phyloP scores from a whole-genome alignment of 345 rosid species.

The Rhodamnia rubescens region DNA sequence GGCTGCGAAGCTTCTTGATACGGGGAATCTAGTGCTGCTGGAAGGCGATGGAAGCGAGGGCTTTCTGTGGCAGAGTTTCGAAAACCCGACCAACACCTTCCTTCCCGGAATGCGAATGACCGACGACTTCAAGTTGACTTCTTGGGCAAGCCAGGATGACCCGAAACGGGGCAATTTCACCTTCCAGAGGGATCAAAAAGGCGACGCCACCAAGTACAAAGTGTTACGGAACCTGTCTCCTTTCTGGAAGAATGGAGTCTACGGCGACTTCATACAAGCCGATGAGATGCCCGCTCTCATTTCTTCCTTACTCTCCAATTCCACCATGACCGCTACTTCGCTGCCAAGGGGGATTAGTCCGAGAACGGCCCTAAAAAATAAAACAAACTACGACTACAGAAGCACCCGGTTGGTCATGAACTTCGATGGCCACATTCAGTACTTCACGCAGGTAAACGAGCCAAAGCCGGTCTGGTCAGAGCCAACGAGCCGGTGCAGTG shows the following conservation, averaged over 20 bases:
- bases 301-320: neutral
- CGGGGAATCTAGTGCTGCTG: slow-evolving; percentile 27
- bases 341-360: neutral
- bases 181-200: neutral
- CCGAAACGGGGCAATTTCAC: slow-evolving; percentile 42
- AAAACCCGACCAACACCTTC: slow-evolving; percentile 36
- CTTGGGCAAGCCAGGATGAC: slow-evolving; percentile 38
- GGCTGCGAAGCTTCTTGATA: neutral
- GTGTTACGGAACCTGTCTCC: neutral
- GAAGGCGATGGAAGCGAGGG: neutral
- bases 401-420: slow-evolving; percentile 16
- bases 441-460: neutral
- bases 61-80: slow-evolving; percentile 34
- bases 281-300: neutral
- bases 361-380: accelerated
- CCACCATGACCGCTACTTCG: neutral
- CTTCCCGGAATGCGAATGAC: slow-evolving; percentile 43
- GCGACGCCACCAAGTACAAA: neutral
- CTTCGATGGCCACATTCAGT: slow-evolving; percentile 11
- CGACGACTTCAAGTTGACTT: slow-evolving; percentile 10
- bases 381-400: neutral
- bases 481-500: slow-evolving; percentile 12
- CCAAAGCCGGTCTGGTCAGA: slow-evolving; percentile 2
- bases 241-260: slow-evolving; percentile 1
- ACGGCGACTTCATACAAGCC: neutral